Evolutionary conservation across 1,139 yeast genomes (phyloP), one percentile per base, ranked within the genome.

Genomic region (Debaryomyces psychrophilus): DNA sequence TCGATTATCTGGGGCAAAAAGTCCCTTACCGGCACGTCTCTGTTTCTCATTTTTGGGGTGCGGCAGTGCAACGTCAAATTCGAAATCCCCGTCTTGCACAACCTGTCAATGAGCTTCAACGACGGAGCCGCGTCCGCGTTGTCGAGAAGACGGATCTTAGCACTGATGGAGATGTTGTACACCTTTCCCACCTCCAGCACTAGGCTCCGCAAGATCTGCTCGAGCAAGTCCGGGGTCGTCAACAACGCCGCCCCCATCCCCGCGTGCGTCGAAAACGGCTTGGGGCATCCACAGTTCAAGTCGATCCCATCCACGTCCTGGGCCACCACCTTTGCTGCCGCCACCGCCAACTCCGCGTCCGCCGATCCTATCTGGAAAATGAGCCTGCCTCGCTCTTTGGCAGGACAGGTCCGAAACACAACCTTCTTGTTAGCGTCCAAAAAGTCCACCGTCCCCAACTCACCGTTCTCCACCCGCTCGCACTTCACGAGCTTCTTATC

Each of bases 171-270:
- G 55, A 90, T 89, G 18, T 75, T 68, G 57, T 80, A 67, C 3
- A 95, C 95, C 48, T 67, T 73, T 5, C 99, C 99, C 1, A 93
- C 93, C 52, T 90, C 76, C 20, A 76, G 74, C 1, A 93, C 97
- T 45, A 93, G 70, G 11, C 78, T 77, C 2, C 67, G 65, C 48
- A 93, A 68, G 29, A 93, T 93, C 15, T 77, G 75, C 55, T 85
- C 87, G 27, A 93, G 72, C 40, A 79, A 68, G 40, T 88, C 96
- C 0, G 98, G 97, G 0, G 92, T 89, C 39, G 79, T 72, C 49
- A 93, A 72, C 41, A 93, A 71, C 0, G 96, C 97, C 2, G 98
- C 97, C 4, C 99, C 99, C 98, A 93, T 93, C 1, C 99, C 99
- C 0, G 95, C 78, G 64, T 90, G 97, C 2, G 90, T 77, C 1